phyloP scores from a whole-genome alignment of 352 stramenopile genomes.

The Thalassiosira hispida region DNA sequence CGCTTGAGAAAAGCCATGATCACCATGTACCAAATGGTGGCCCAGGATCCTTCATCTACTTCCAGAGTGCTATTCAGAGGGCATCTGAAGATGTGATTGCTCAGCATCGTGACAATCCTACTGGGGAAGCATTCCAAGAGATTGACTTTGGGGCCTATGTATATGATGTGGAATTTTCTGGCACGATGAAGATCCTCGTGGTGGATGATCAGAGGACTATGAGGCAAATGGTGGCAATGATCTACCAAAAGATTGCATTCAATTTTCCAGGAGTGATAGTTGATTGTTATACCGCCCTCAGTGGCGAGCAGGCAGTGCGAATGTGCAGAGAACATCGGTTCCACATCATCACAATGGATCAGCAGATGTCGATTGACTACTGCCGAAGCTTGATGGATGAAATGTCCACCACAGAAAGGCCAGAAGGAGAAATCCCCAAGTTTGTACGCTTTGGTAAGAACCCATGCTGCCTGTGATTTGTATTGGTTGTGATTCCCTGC shows the following conservation, averaged over 20 bases:
- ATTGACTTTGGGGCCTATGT: slow-evolving; percentile 53
- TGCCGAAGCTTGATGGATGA: too few species aligned
- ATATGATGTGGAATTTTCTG: slow-evolving; percentile 49
- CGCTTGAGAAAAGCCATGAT: slow-evolving; percentile 31
- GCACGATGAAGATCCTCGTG: slow-evolving; percentile 55
- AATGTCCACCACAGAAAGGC: too few species aligned
- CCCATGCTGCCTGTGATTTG: too few species aligned
- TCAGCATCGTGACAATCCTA: slow-evolving; percentile 45
- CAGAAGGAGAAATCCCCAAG: slow-evolving; percentile 28
- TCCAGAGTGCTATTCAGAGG: slow-evolving; percentile 55
- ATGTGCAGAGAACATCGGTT: too few species aligned
- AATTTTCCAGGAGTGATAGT: slow-evolving; percentile 50
- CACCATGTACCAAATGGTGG: slow-evolving; percentile 46
- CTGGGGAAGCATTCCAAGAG: slow-evolving; percentile 45
- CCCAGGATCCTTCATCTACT: slow-evolving; percentile 51
- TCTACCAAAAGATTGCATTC: slow-evolving; percentile 60
- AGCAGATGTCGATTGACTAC: too few species aligned
- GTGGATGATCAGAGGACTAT: slow-evolving; percentile 67
- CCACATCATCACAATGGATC: too few species aligned
- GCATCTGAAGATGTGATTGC: slow-evolving; percentile 41
- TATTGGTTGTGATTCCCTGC: too few species aligned
- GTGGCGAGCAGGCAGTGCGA: too few species aligned
- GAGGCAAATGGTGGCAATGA: slow-evolving; percentile 67
- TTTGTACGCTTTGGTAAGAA: slow-evolving; percentile 46
- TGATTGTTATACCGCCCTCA: slow-evolving; percentile 61